Conservation (phyloP, 208 protist genomes). For the Naegleria gruberi region DNA sequence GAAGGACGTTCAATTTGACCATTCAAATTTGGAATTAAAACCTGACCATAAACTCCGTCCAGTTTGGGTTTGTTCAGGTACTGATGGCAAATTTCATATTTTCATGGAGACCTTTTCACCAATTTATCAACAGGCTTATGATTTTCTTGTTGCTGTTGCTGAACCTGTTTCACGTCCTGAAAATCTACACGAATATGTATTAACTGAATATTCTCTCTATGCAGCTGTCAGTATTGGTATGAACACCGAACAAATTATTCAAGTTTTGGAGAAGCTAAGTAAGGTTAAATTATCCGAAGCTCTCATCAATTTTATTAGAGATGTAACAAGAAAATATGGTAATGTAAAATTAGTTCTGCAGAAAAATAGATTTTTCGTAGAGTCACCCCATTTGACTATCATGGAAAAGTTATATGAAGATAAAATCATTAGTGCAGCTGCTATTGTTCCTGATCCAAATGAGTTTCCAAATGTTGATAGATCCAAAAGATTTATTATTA, state of each 20-base stretch:
- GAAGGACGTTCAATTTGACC: background rate
- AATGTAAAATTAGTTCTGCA: slow-evolving; percentile 21
- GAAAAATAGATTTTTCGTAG: slow-evolving; percentile 12
- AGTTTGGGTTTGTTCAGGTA: background rate
- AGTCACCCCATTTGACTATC: background rate
- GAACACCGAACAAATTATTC: slow-evolving; percentile 67
- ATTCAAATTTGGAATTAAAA: background rate
- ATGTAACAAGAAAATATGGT: background rate
- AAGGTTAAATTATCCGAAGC: slow-evolving; percentile 46
- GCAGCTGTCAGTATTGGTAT: slow-evolving; percentile 89
- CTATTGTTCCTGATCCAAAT: background rate
- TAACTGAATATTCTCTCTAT: slow-evolving; percentile 93
- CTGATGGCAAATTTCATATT: background rate
- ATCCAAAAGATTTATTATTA: slow-evolving; percentile 4
- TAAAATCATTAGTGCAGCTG: background rate
- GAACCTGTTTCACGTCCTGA: slow-evolving; percentile 84
- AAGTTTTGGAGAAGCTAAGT: slow-evolving; percentile 60
- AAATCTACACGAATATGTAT: slow-evolving; percentile 91
- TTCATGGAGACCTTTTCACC: slow-evolving; percentile 27
- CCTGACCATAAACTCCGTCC: background rate
- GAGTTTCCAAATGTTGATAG: slow-evolving; percentile 5
- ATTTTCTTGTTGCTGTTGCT: slow-evolving; percentile 83
- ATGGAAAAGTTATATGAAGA: background rate
- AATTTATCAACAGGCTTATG: slow-evolving; percentile 45
- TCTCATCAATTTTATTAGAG: background rate